These are phyloP conservation scores for Aphanomyces invadans DNA, from an alignment of 352 stramenopile species.

Conservation along the genomic window DNA sequence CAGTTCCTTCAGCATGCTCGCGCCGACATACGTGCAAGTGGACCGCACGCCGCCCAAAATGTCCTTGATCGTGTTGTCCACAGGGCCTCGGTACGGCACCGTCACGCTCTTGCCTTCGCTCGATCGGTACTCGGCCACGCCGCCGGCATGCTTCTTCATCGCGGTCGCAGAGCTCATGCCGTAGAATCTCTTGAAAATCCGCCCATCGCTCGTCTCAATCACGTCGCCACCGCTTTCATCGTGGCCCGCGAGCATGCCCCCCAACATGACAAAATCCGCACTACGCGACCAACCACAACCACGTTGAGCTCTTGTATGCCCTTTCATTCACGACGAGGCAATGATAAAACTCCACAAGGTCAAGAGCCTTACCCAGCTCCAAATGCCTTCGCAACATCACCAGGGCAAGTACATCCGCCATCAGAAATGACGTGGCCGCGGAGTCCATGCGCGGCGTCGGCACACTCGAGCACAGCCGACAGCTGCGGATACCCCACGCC, in stretches of 20 bases:
- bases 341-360: too few species aligned
- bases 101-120: slow-evolving; percentile 89
- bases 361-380: slow-evolving; percentile 59
- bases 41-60: slow-evolving; percentile 89
- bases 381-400: slow-evolving; percentile 88
- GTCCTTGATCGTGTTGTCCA: slow-evolving; percentile 75
- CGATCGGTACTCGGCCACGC: slow-evolving; percentile 87
- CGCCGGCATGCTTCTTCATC: slow-evolving; percentile 89
- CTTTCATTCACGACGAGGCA: too few species aligned
- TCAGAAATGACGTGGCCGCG: slow-evolving; percentile 86
- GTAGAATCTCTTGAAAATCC: slow-evolving; percentile 87
- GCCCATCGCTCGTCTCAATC: slow-evolving; percentile 53
- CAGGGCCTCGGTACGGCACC: slow-evolving; percentile 78
- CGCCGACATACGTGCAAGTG: slow-evolving; percentile 90
- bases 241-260: slow-evolving; percentile 88
- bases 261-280: slow-evolving; percentile 90
- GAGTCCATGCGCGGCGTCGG: slow-evolving; percentile 83
- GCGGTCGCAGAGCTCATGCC: slow-evolving; percentile 88
- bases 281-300: neutral
- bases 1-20: slow-evolving; percentile 83
- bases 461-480: slow-evolving; percentile 86
- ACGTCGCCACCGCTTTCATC: slow-evolving; percentile 85
- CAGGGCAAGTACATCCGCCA: slow-evolving; percentile 83
- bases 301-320: too few species aligned
- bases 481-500: slow-evolving; percentile 89